Evolutionary conservation across 345 rosid species (phyloP).

Genomic region (Syzygium aromaticum): DNA sequence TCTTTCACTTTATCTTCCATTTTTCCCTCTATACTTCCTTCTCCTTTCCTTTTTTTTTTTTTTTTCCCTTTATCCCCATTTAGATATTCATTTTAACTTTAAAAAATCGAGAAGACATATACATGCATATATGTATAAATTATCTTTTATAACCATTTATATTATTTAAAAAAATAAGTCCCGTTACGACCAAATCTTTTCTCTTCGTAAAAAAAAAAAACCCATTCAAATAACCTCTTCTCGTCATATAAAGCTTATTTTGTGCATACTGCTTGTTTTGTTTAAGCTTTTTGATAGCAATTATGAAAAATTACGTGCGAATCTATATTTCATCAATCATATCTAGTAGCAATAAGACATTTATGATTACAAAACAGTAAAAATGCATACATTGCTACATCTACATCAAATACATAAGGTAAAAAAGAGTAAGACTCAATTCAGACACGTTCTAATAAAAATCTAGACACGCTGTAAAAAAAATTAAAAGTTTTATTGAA

Average conservation of each 20-base stretch:
- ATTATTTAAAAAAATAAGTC: neutral
- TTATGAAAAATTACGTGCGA: neutral
- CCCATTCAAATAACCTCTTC: neutral
- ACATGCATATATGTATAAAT: neutral
- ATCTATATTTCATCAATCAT: neutral
- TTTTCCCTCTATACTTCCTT: neutral
- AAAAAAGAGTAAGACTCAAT: neutral
- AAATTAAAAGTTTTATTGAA: neutral
- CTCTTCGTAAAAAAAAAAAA: neutral
- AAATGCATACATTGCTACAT: neutral
- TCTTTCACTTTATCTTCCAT: neutral
- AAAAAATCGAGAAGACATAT: neutral
- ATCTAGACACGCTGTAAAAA: no score
- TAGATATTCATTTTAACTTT: neutral
- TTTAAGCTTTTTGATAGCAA: neutral
- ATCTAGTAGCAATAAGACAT: rapidly evolving
- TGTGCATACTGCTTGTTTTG: neutral
- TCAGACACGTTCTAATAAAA: neutral
- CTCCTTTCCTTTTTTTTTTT: neutral
- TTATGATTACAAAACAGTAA: neutral
- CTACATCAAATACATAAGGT: neutral
- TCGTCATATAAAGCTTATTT: no score
- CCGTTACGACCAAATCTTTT: neutral
- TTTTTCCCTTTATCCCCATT: neutral
- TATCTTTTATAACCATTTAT: neutral